Evolutionary conservation across 2,329 filamentous ascomycete genomes (phyloP), one percentile per base, ranked within the genome.

Genomic region (Claviceps cyperi): DNA sequence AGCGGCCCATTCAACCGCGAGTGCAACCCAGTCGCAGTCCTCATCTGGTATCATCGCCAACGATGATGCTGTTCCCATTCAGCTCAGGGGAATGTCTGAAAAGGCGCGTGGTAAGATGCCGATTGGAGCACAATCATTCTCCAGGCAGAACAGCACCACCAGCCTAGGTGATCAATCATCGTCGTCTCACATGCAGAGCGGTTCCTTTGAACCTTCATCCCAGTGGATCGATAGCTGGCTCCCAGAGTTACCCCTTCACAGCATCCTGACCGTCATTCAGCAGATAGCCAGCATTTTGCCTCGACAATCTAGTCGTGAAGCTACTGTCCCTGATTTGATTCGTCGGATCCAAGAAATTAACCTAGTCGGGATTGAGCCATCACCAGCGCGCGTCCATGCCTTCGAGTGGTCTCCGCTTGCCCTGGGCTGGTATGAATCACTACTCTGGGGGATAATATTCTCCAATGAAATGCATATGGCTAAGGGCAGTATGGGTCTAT

Each of bases 31-130:
- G 58, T 74, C 77, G 54, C 76, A 81, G 38, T 78, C 83, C 21
- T 82, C 85, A 4, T 91, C 86, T 0, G 79, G 78, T 0, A 79
- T 78, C 0, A 72, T 73, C 39, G 68, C 77, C 1, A 88, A 94
- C 52, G 88, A 94, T 52, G 89, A 94, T 53, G 83, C 84, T 4
- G 79, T 94, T 9, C 89, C 88, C 14, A 75, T 81, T 19, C 90
- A 96, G 62, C 65, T 94, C 32, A 79, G 87, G 51, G 89, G 89
- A 50, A 95, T 97, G 86, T 96, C 91, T 19, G 92, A 97, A 66
- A 98, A 97, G 65, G 92, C 92, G 15, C 76, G 92, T 47, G 92
- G 92, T 7, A 98, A 98, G 66, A 88, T 94, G 81, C 92, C 91
- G 28, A 88, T 86, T 13, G 85, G 86, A 1, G 75, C 83, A 47